Conservation (phyloP, 2,329 filamentous ascomycete species). For the Cercospora citrullina region DNA sequence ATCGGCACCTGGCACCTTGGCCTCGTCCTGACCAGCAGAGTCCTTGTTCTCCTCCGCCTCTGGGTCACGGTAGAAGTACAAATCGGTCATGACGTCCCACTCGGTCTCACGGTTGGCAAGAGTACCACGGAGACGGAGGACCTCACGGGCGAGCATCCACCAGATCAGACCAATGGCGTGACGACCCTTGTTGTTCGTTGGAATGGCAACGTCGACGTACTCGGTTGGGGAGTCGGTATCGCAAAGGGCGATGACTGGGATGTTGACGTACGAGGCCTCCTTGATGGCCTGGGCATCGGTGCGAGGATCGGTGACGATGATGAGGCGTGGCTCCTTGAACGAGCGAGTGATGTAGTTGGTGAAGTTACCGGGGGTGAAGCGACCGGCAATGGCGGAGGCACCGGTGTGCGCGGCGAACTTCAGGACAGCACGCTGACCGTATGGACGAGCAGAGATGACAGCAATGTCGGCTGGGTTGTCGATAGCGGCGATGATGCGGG, state of each 20-base stretch:
- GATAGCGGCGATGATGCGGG: conserved; percentile 96
- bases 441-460: conserved; percentile 99
- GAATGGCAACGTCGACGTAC: conserved; percentile 99
- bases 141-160: conserved; percentile 99
- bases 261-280: conserved; percentile 99
- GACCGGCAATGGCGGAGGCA: conserved; percentile 95
- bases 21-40: conserved; percentile 73
- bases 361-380: conserved; percentile 99
- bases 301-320: conserved; percentile 98
- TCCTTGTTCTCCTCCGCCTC: conserved; percentile 99
- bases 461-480: conserved; percentile 99
- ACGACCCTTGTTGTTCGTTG: conserved; percentile 99
- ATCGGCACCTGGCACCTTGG: conserved; percentile 78
- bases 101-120: conserved; percentile 93
- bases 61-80: conserved; percentile 99
- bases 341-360: conserved; percentile 99
- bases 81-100: conserved; percentile 99
- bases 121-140: conserved; percentile 96
- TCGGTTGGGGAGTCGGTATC: conserved; percentile 99
- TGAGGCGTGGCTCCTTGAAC: conserved; percentile 99
- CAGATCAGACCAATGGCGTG: conserved; percentile 98
- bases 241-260: conserved; percentile 97
- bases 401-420: conserved; percentile 99
- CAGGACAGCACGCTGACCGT: conserved; percentile 98
- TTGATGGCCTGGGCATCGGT: conserved; percentile 99